These are phyloP conservation scores for Neurospora sp. DNA, from an alignment of 495 filamentous ascomycete genomes.

Conservation along the genomic window DNA sequence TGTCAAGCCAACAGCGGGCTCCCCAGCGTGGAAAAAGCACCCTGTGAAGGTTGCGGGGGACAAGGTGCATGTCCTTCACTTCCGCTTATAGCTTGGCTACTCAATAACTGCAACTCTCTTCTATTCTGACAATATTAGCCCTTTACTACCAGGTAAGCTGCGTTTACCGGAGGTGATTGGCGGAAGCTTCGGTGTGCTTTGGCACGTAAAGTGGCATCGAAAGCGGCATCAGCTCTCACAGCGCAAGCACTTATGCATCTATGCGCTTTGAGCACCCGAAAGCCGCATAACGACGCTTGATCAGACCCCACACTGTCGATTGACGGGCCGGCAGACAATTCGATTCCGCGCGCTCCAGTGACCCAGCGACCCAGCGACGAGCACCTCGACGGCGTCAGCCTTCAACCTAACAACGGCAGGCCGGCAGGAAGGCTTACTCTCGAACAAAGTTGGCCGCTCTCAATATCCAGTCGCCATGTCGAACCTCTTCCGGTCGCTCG, in stretches of 20 bases:
- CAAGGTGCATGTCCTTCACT: background rate
- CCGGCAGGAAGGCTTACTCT: background rate
- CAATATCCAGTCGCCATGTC: background rate
- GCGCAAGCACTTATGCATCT: background rate
- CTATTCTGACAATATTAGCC: background rate
- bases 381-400: background rate
- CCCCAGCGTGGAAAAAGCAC: background rate
- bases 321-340: background rate
- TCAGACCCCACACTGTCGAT: background rate
- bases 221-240: background rate
- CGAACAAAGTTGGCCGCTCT: background rate
- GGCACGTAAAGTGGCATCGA: background rate
- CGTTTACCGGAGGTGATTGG: background rate
- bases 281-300: background rate
- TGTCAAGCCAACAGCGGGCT: background rate
- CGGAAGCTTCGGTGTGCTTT: background rate
- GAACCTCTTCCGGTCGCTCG: slow-evolving; percentile 22
- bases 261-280: background rate
- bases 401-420: background rate
- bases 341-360: background rate
- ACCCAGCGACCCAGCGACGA: background rate
- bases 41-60: background rate
- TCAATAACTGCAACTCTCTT: background rate
- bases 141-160: background rate
- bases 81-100: background rate